phyloP scores from a whole-genome alignment of 2,329 filamentous ascomycete species.

The Microascus cirrosus region DNA sequence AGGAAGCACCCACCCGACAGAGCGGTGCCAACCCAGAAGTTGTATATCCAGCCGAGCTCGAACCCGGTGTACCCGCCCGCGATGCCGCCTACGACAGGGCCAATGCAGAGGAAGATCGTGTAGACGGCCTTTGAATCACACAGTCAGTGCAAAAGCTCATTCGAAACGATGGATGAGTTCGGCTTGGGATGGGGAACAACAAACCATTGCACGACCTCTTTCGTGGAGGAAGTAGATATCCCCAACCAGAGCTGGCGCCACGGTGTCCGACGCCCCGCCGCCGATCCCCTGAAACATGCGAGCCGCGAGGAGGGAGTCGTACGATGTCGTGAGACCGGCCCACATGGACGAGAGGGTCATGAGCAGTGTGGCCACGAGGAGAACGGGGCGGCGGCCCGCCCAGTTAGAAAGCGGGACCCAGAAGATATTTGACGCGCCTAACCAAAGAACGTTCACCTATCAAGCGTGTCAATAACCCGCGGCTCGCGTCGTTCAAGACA shows the following conservation, averaged over 20 bases:
- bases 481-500: background rate
- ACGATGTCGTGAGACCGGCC: constrained; percentile 22
- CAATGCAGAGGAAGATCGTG: constrained; percentile 45
- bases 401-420: constrained; percentile 25
- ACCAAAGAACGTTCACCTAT: constrained; percentile 20
- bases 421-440: constrained; percentile 21
- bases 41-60: constrained; percentile 72
- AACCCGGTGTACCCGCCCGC: constrained; percentile 77
- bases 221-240: constrained; percentile 85
- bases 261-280: constrained; percentile 76
- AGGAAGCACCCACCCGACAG: constrained; percentile 46
- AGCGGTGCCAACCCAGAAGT: constrained; percentile 79
- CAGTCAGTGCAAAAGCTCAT: background rate
- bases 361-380: constrained; percentile 17
- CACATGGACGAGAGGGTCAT: constrained; percentile 15
- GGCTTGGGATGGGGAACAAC: constrained; percentile 6
- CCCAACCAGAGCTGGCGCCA: constrained; percentile 80
- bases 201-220: constrained; percentile 66
- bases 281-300: constrained; percentile 79
- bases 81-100: constrained; percentile 62
- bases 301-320: constrained; percentile 63
- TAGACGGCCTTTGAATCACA: constrained; percentile 42
- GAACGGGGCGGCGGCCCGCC: constrained; percentile 18
- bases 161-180: background rate
- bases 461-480: background rate